Percentiles rank a stretch among this genome's conserved stretches.
Evolutionary conservation across 306 rosid genomes (phyloP).

Genomic region (Prosopis cineraria): DNA sequence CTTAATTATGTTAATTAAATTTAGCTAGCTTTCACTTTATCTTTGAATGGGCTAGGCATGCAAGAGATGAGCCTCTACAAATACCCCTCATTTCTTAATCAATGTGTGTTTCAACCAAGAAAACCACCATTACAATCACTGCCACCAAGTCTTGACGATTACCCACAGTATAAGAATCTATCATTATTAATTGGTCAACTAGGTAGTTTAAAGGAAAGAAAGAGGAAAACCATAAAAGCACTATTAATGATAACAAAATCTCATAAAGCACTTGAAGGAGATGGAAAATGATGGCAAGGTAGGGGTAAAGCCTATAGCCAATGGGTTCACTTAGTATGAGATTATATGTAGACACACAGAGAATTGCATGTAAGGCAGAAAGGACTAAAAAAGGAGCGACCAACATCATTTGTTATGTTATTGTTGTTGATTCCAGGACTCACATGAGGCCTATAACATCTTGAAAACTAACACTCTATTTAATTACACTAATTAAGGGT

Average conservation of each 20-base stretch:
- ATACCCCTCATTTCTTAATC: conserved; percentile 48
- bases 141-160: neutral
- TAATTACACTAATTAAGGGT: too few relatives aligned
- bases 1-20: neutral
- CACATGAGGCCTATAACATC: conserved; percentile 49
- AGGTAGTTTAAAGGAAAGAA: conserved; percentile 39
- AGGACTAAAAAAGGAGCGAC: conserved; percentile 42
- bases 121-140: conserved; percentile 12
- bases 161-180: conserved; percentile 29
- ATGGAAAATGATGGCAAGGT: conserved; percentile 39
- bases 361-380: conserved; percentile 61
- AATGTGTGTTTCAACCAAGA: conserved; percentile 30
- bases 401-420: conserved; percentile 36
- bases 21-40: conserved; percentile 40
- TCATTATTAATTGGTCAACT: conserved; percentile 30
- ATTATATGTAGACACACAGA: conserved; percentile 51
- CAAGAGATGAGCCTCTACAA: conserved; percentile 45
- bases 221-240: conserved; percentile 40
- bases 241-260: conserved; percentile 43
- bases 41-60: conserved; percentile 56
- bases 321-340: conserved; percentile 53
- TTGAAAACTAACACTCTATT: too few relatives aligned
- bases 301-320: neutral
- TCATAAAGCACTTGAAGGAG: conserved; percentile 48
- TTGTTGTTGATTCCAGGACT: conserved; percentile 47